Base-by-base conservation (phyloP, 768 basidiomycete species). In the Boletus subcaerulescens region DNA sequence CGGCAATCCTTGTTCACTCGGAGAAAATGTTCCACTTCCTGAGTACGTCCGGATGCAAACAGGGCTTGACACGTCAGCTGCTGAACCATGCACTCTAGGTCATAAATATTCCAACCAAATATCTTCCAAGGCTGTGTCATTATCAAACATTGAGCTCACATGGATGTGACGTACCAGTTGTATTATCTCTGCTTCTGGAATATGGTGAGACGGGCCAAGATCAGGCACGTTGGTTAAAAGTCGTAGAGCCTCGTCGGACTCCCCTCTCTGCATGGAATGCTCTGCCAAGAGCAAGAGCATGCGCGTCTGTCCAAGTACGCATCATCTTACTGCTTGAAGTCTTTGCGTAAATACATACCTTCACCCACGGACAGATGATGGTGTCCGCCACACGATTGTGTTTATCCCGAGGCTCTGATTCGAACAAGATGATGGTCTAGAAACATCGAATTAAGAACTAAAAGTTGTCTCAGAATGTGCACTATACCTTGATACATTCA, bases 91-190 rank as follows among this genome's bases (percentile, higher is more conserved):
- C 12, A 57, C 22, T 18, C 36, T 20, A 63, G 41, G 11, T 35
- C 38, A 22, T 31, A 15, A 8, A 60, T 12, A 22, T 51, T 41
- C 55, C 55, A 63, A 24, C 42, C 51, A 10, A 63, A 60, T 15
- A 63, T 32, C 62, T 63, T 45, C 7, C 29, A 12, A 35, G n/a
- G 26, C 15, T 7, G 5, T 6, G 32, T 63, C 20, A 60, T 18
- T 35, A 13, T 2, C 15, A 44, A 45, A 41, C 14, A 17, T 29
- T 13, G 39, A 38, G n/a, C 3, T 40, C 8, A 13, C 18, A 29
- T 32, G 33, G 18, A 20, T 12, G 1, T 11, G 18, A 17, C 58
- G 31, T 43, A 60, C 62, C 11, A 63, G 32, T 3, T 17, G 33
- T 10, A 56, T 36, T 5, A 33, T 44, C 20, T 31, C 32, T 11